Base-by-base conservation (phyloP, 768 basidiomycete species). In the Trametes maxima region DNA sequence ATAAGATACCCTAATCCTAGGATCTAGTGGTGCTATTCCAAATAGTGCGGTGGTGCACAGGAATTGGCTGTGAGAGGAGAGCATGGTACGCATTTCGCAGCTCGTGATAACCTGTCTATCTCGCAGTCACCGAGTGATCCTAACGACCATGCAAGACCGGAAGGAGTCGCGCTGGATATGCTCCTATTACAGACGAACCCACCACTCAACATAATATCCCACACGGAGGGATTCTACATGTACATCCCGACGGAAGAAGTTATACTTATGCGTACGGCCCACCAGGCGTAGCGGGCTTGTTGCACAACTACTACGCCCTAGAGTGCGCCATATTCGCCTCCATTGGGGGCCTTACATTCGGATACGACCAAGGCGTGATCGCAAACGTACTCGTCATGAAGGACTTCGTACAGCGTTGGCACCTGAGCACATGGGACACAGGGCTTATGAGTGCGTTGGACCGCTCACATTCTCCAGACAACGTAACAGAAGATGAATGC, bases 291-390 rank as follows among this genome's bases (percentile, higher is more conserved):
- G 66, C 77, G 2, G 90, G 91, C 11, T 77, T 92, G 16, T 69
- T 80, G 47, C 81, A 80, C 63, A 92, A 91, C 69, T 80, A 78
- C 58, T 89, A 87, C 65, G 82, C 86, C 4, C 72, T 87, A 8
- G 74, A 84, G 1, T 92, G 89, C 62, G 89, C 87, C 4, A 75
- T 87, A 49, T 90, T 92, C 64, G 90, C 87, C 0, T 88, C 86
- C 11, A 82, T 92, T 66, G 90, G 90, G 1, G 90, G 90, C 0
- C 70, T 92, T 57, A 84, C 87, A 14, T 92, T 92, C 72, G 90
- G 90, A 10, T 92, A 92, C 68, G 90, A 92, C 67, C 90, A 92
- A 69, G 90, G 90, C 39, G 91, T 92, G 57, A 91, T 94, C 64
- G 89, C 92, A 2, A 94, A 93, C 70, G 85, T 94, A 14, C 79